Conservation (phyloP, 2,329 filamentous ascomycete species). For the Metarhizium brunneum region DNA sequence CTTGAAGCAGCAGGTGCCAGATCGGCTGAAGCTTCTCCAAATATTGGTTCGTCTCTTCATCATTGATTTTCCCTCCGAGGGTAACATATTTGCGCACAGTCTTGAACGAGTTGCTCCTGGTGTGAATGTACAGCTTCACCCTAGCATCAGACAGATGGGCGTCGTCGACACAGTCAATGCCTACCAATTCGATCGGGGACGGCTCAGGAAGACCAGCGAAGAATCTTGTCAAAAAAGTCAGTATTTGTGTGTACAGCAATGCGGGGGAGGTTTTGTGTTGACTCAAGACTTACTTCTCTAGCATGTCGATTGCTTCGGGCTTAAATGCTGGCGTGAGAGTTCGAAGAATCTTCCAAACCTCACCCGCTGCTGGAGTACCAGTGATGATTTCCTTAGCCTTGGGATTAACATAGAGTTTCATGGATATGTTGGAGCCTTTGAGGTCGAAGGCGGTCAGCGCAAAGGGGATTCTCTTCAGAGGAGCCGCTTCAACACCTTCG, state of each 20-base stretch:
- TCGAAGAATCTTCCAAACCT: constrained; percentile 3
- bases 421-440: constrained; percentile 2
- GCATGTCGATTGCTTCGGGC: constrained; percentile 2
- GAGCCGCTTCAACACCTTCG: neutral
- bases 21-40: constrained; percentile 3
- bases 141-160: constrained; percentile 5
- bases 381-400: constrained; percentile 8
- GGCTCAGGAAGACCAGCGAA: neutral
- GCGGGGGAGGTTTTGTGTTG: neutral
- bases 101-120: constrained; percentile 7
- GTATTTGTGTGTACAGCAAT: no score
- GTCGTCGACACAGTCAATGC: constrained; percentile 8
- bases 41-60: constrained; percentile 3
- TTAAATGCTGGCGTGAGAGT: constrained; percentile 5
- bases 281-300: constrained; percentile 4
- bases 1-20: constrained; percentile 10
- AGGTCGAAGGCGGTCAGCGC: constrained; percentile 7
- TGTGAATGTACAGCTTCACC: constrained; percentile 9
- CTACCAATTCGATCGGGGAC: constrained; percentile 4
- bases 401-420: constrained; percentile 8
- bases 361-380: neutral
- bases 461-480: constrained; percentile 7
- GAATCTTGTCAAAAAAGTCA: constrained; percentile 1
- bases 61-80: constrained; percentile 6
- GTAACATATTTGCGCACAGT: constrained; percentile 8